These are phyloP conservation scores for Mycena leptocephala DNA, from an alignment of 768 basidiomycete genomes.

Conservation along the genomic window DNA sequence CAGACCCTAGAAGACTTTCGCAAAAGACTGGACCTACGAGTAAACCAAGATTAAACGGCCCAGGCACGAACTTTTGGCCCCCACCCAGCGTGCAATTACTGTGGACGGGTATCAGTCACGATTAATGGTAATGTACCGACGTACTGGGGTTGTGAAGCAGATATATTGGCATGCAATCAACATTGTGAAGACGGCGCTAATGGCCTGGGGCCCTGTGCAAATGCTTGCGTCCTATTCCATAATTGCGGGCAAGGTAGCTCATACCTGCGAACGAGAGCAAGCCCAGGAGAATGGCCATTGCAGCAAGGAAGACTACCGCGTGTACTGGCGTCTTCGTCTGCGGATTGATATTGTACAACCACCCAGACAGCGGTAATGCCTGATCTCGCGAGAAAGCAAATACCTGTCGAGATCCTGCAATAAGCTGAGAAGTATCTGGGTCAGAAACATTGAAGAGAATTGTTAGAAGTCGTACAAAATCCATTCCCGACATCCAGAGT, in stretches of 20 bases:
- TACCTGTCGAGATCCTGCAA: slow-evolving; percentile 70
- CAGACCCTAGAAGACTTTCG: too few species aligned
- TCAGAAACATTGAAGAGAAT: too few species aligned
- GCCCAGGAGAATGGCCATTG: slow-evolving; percentile 67
- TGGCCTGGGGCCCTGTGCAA: too few species aligned
- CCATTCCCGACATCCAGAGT: slow-evolving; percentile 41
- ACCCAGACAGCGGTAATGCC: slow-evolving; percentile 76
- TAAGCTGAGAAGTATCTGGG: slow-evolving; percentile 51
- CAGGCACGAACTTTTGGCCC: slow-evolving; percentile 68
- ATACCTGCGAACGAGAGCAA: slow-evolving; percentile 72
- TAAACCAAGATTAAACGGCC: too few species aligned
- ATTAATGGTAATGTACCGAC: too few species aligned
- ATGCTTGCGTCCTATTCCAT: slow-evolving; percentile 54
- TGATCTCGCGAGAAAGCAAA: slow-evolving; percentile 83
- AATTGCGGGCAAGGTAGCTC: slow-evolving; percentile 60
- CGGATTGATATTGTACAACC: slow-evolving; percentile 72
- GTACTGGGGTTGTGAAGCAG: too few species aligned
- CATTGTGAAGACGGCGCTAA: too few species aligned
- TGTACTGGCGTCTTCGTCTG: slow-evolving; percentile 68
- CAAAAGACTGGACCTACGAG: too few species aligned
- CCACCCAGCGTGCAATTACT: slow-evolving; percentile 66
- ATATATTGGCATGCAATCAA: too few species aligned
- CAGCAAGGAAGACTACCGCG: slow-evolving; percentile 68
- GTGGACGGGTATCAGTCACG: slow-evolving; percentile 63
- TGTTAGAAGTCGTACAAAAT: slow-evolving; percentile 42